phyloP scores from a whole-genome alignment of 768 basidiomycete genomes.

The Termitomyces sp. region DNA sequence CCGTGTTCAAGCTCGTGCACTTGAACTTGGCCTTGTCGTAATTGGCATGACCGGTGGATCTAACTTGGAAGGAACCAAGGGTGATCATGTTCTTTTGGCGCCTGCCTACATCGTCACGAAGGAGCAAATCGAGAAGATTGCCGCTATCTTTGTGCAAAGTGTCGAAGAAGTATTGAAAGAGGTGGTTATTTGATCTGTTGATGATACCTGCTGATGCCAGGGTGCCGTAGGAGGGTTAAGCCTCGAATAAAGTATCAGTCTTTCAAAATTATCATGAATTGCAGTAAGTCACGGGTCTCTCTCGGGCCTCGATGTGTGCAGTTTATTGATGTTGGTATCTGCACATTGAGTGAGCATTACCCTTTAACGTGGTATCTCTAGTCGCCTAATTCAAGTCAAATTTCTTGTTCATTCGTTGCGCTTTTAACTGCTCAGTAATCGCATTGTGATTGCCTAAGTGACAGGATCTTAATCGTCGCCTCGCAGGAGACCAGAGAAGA shows the following conservation, averaged over 20 bases:
- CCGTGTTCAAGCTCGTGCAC: slow-evolving; percentile 62
- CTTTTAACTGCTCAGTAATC: neutral
- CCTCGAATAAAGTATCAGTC: neutral
- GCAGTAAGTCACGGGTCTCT: neutral
- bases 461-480: neutral
- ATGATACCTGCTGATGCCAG: neutral
- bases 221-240: neutral
- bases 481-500: neutral
- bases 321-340: too few species aligned
- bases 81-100: slow-evolving; percentile 66
- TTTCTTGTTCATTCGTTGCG: neutral
- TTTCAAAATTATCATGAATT: neutral
- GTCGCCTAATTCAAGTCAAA: neutral
- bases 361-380: neutral
- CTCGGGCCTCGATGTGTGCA: neutral
- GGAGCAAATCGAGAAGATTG: slow-evolving; percentile 66
- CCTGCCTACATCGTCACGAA: slow-evolving; percentile 78
- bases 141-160: slow-evolving; percentile 56
- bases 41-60: slow-evolving; percentile 75
- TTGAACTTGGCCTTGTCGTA: slow-evolving; percentile 62
- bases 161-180: slow-evolving; percentile 59
- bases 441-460: neutral
- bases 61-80: slow-evolving; percentile 63
- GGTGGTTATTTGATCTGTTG: slow-evolving; percentile 10
- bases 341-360: neutral